Base-by-base conservation (phyloP, 1,284 basidiomycete genomes). In the Termitomyces sp. region DNA sequence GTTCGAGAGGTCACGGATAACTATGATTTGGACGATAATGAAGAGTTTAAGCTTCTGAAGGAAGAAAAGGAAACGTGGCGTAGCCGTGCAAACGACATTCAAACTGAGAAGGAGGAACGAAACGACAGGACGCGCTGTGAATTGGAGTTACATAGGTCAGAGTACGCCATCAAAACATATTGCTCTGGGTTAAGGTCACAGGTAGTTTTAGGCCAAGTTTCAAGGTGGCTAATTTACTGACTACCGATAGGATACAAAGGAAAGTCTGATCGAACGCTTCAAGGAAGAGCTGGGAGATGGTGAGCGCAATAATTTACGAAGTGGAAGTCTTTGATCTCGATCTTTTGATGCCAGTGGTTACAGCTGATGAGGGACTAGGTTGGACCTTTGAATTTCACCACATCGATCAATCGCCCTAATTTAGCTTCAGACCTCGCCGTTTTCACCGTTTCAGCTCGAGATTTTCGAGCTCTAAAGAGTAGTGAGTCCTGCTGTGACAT, bases 401-500 rank as follows among this genome's bases (percentile, higher is more conserved):
- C 11, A 18, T 5, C 13, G 2, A 5, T 10, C 16, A n/a, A 21
- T 45, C 7, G n/a, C n/a, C 33, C 18, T 45, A 9, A 45, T 16
- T 7, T 19, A 45, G 7, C 8, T 34, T 26, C 28, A 46, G 42
- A n/a, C 11, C 31, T 44, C 14, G 28, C 43, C 21, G 43, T 51
- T 0, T 45, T 51, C 16, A 31, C 50, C 21, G 50, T 51, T 21
- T 39, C 50, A 14, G 26, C 50, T 1, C 18, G 43, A 18, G 50
- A 51, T n/a, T 46, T 39, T 19, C 21, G 18, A 21, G 37, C 13
- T 7, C 10, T 46, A 8, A 19, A 3, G 8, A 46, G 50, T 46
- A 8, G 31, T n/a, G n/a, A n/a, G n/a, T n/a, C n/a, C n/a, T n/a
- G n/a, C n/a, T n/a, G n/a, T n/a, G 50, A 31, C 19, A 35, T 19